Base-by-base conservation (phyloP, 2,329 filamentous ascomycete species). In the Paecilomyces niveus region DNA sequence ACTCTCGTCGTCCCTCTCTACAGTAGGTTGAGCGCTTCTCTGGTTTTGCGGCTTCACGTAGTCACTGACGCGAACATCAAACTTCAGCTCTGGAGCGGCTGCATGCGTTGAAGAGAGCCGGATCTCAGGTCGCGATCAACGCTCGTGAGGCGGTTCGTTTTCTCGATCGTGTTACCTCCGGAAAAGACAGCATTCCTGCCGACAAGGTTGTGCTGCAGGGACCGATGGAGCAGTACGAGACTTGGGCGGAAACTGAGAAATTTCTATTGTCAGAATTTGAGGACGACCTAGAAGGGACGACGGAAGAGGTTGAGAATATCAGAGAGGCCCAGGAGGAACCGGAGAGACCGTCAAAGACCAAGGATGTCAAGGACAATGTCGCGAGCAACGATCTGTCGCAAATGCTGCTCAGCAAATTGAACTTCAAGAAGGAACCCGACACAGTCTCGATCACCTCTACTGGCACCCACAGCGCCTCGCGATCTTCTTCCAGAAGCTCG, bases 141-240 rank as follows among this genome's bases (percentile, higher is more conserved):
- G 78, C 79, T 52, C 77, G 79, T 55, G 78, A 81, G 68, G 76
- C 79, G 10, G 76, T 81, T 60, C 79, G 79, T 58, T 81, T 79
- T 63, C 78, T 81, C 64, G 79, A 81, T 59, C 76, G 77, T 57
- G 75, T 78, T 45, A 79, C 78, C 39, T 78, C 77, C 55, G 76
- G 78, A 53, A 76, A 78, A 63, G 76, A 77, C 58, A 74, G 73
- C 54, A 71, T 75, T 21, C 61, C 73, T 9, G 67, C 77, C 60
- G 73, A 78, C 51, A 72, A 76, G 10, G 70, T 81, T 26, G 66
- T 72, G 35, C 70, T 81, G 9, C 78, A 81, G 65, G 78, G 76
- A 2, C 78, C 78, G n/a, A 76, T 75, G 67, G 78, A 81, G 61
- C 75, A 78, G 60, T 81, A 78, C 58, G 70, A 75, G 31, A 74